Base-by-base conservation (phyloP, 83 land plant genomes). In the Isoetes engelmannii region DNA sequence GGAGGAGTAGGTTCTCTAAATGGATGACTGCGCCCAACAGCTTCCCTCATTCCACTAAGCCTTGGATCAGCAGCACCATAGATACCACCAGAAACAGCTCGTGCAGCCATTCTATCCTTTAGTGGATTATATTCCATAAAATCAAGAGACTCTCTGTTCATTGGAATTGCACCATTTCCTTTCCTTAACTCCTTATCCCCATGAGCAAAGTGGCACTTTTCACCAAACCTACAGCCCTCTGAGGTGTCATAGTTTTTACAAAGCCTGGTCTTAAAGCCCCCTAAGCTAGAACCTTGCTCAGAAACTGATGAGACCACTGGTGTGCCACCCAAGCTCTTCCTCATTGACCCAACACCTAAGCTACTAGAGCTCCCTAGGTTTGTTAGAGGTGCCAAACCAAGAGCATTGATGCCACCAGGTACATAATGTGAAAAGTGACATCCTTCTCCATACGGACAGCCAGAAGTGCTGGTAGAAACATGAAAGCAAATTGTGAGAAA, bases 191-290 rank as follows among this genome's bases (percentile, higher is more conserved):
- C 92, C 74, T 75, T 70, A 69, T 89, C 92, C 28, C 87, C 84
- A 72, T 89, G 92, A 17, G 92, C 92, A 76, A 86, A 89, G 64
- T 84, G 87, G 65, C 92, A 89, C 72, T 80, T 83, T 56, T 84
- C 89, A 57, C 89, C 89, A 81, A 85, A 89, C 47, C 77, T 77
- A 74, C 92, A 89, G 7, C 92, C 92, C 71, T 84, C 85, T 4
- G 85, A 63, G 9, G 89, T 75, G 74, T 82, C 83, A 45, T 64
- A 80, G 6, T 76, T 79, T 62, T 82, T 86, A 82, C 89, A 89
- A 55, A 89, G 64, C 4, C 76, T 71, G 4, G 89, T 81, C 63
- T 86, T 86, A 47, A 69, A 75, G 4, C 82, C 84, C 19, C 73
- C 70, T 9, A 82, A 78, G 15, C 73, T 59, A 0, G 72, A 65